Evolutionary conservation across 1,139 yeast species (phyloP).

Genomic region (Candida sanyaensis): DNA sequence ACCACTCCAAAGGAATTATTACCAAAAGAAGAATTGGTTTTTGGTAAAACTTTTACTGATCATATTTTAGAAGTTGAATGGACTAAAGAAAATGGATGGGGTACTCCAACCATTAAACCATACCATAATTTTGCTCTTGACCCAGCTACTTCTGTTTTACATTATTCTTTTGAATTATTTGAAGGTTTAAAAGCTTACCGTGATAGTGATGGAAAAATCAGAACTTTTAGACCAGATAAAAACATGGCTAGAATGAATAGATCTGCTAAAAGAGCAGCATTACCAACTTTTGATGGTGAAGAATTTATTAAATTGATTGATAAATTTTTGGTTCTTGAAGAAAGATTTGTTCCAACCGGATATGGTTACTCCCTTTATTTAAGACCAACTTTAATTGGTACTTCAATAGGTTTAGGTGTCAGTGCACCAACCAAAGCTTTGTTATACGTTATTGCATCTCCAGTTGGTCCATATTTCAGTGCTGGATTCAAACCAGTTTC

Average conservation of each 20-base stretch:
- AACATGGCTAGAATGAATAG: conserved; percentile 91
- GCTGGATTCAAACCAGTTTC: conserved; percentile 94
- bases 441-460: conserved; percentile 84
- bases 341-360: conserved; percentile 76
- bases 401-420: conserved; percentile 84
- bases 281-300: conserved; percentile 81
- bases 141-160: conserved; percentile 88
- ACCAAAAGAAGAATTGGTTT: conserved; percentile 75
- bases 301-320: conserved; percentile 75
- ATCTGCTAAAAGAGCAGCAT: conserved; percentile 82
- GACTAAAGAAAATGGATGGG: conserved; percentile 82
- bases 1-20: conserved; percentile 62
- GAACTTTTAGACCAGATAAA: conserved; percentile 87
- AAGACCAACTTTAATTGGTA: conserved; percentile 94
- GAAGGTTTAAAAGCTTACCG: conserved; percentile 97
- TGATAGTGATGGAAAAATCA: conserved; percentile 63
- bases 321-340: conserved; percentile 71
- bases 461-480: conserved; percentile 91
- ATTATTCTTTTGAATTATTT: conserved; percentile 91
- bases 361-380: conserved; percentile 89
- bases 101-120: conserved; percentile 79
- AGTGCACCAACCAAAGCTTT: conserved; percentile 77
- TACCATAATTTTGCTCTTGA: conserved; percentile 75
- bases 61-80: conserved; percentile 91
- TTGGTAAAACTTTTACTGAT: conserved; percentile 86